Conservation (phyloP, 192 early-diverging fungal species). For the Endogone sp. region DNA sequence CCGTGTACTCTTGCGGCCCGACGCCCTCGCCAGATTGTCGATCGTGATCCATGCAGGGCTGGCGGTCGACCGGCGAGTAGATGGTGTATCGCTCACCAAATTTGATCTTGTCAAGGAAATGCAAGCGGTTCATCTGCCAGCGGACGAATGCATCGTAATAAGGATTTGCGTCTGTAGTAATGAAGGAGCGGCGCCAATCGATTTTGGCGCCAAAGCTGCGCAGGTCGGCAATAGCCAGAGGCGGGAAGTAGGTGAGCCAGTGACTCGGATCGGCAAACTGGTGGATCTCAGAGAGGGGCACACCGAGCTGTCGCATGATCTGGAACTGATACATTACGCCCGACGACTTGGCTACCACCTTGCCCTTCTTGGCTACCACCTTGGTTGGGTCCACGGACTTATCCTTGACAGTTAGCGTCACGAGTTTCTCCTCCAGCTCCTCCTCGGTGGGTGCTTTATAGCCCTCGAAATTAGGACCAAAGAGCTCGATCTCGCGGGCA, state of each 20-base stretch:
- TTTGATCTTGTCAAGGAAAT: slow-evolving; percentile 76
- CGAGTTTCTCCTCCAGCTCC: slow-evolving; percentile 23
- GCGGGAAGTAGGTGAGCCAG: slow-evolving; percentile 96
- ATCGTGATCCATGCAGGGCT: slow-evolving; percentile 99
- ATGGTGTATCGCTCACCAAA: slow-evolving; percentile 97
- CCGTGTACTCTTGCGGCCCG: slow-evolving; percentile 93
- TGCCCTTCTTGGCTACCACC: slow-evolving; percentile 74
- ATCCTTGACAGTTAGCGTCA: slow-evolving; percentile 34
- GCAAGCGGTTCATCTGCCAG: slow-evolving; percentile 96
- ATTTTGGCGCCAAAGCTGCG: slow-evolving; percentile 76
- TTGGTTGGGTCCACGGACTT: slow-evolving; percentile 57
- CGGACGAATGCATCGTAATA: slow-evolving; percentile 98
- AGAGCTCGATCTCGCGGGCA: slow-evolving; percentile 75
- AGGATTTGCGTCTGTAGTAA: slow-evolving; percentile 97
- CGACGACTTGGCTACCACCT: slow-evolving; percentile 84
- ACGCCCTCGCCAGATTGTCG: slow-evolving; percentile 90
- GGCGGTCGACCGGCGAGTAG: slow-evolving; percentile 90
- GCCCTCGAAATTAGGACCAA: slow-evolving; percentile 70
- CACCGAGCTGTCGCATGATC: slow-evolving; percentile 88
- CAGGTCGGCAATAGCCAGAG: slow-evolving; percentile 74
- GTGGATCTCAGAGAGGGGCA: slow-evolving; percentile 85
- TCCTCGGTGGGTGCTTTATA: slow-evolving; percentile 19
- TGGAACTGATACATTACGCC: slow-evolving; percentile 92
- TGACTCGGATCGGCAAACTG: slow-evolving; percentile 86
- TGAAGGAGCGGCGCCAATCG: slow-evolving; percentile 96